Evolutionary conservation across 208 protist species (phyloP).

Genomic region (Trypanosoma conorhini): DNA sequence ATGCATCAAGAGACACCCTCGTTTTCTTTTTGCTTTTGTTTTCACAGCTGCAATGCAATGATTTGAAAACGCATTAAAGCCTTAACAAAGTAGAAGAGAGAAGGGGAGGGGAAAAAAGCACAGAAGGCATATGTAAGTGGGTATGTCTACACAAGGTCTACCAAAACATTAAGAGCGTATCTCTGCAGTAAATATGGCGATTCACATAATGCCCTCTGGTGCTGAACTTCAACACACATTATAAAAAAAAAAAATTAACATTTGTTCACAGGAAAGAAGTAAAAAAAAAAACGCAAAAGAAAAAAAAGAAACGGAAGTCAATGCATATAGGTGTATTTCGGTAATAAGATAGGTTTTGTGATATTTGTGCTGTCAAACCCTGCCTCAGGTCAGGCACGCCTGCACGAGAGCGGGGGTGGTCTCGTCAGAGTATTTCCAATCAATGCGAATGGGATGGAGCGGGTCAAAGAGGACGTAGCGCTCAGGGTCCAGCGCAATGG

Average conservation of each 20-base stretch:
- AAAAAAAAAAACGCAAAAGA: neutral
- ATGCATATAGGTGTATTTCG: neutral
- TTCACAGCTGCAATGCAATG: neutral
- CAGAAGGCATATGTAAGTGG: too few relatives aligned
- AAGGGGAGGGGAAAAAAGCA: too few relatives aligned
- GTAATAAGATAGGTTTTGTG: neutral
- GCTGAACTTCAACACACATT: neutral
- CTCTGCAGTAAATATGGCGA: neutral
- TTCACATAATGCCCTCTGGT: neutral
- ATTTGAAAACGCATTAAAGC: neutral
- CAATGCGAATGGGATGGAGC: conserved; percentile 24
- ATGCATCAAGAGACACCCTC: neutral
- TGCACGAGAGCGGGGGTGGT: conserved; percentile 14
- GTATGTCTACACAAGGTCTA: neutral
- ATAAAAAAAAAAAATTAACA: neutral
- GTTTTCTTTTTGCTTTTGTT: neutral
- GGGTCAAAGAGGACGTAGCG: conserved; percentile 39
- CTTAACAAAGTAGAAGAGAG: conserved; percentile 2
- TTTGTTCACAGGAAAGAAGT: neutral
- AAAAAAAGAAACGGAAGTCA: neutral
- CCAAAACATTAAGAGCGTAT: neutral
- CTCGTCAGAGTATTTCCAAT: conserved; percentile 18
- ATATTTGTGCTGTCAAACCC: neutral
- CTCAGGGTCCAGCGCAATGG: conserved; percentile 20
- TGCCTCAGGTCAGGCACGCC: neutral